Conservation (phyloP, 1,284 basidiomycete genomes). For the Flammula alnicola region DNA sequence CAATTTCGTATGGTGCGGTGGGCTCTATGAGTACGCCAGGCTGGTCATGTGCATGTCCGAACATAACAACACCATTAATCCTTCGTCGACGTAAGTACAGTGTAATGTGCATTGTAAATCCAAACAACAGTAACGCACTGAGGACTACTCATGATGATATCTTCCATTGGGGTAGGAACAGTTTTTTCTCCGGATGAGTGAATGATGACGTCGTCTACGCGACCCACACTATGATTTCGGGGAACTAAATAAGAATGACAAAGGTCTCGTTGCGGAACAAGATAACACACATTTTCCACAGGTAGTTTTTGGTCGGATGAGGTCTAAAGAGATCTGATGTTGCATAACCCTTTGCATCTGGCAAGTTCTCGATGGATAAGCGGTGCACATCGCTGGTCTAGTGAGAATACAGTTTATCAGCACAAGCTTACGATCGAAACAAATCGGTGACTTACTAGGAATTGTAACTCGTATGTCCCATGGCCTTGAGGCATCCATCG, state of each 20-base stretch:
- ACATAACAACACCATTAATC: constrained; percentile 28
- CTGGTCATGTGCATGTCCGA: constrained; percentile 34
- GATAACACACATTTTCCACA: constrained; percentile 20
- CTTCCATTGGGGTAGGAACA: constrained; percentile 30
- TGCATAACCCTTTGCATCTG: constrained; percentile 28
- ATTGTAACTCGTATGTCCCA: constrained; percentile 11
- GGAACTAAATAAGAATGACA: neutral
- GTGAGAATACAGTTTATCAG: neutral
- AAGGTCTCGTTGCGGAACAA: constrained; percentile 34
- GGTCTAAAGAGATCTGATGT: constrained; percentile 39
- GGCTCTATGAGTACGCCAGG: constrained; percentile 35
- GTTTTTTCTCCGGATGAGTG: constrained; percentile 55
- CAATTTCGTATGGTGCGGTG: constrained; percentile 21
- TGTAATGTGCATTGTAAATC: neutral
- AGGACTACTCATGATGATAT: constrained; percentile 34
- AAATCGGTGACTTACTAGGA: constrained; percentile 3
- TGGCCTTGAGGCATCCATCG: constrained; percentile 27
- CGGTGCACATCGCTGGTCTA: constrained; percentile 5
- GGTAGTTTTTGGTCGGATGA: constrained; percentile 36
- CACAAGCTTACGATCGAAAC: neutral
- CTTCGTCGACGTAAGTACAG: neutral
- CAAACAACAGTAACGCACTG: constrained; percentile 2
- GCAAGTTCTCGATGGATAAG: constrained; percentile 23
- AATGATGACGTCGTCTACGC: constrained; percentile 49
- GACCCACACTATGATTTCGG: constrained; percentile 31